Conservation (phyloP, 768 basidiomycete genomes). For the Amanita inopinata region DNA sequence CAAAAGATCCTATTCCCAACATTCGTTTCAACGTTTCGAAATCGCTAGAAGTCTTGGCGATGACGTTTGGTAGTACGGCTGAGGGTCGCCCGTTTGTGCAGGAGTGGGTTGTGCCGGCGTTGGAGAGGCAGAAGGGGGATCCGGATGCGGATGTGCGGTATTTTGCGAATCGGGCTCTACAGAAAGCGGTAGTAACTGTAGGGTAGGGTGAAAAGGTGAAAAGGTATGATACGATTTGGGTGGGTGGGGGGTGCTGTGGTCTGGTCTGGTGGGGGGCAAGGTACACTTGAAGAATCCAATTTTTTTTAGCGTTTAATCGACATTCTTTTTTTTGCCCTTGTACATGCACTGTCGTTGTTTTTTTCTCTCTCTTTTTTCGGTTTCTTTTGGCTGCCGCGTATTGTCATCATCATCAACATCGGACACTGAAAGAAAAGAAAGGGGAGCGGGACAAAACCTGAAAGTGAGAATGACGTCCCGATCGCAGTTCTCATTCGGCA, state of each 20-base stretch:
- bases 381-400: no score
- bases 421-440: no score
- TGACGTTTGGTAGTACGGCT: conserved; percentile 46
- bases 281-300: no score
- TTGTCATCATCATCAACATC: no score
- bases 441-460: no score
- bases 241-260: not conserved
- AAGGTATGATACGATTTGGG: conserved; percentile 9
- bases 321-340: no score
- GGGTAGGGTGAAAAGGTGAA: conserved; percentile 6
- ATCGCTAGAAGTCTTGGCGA: conserved; percentile 81
- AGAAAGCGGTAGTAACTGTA: conserved; percentile 30
- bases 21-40: conserved; percentile 99
- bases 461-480: no score
- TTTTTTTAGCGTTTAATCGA: no score
- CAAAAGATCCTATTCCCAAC: conserved; percentile 91
- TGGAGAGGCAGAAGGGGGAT: conserved; percentile 84
- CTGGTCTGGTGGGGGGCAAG: no score
- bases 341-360: no score
- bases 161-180: conserved; percentile 78
- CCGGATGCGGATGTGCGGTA: conserved; percentile 94
- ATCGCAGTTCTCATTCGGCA: no score
- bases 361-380: no score
- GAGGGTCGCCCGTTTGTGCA: conserved; percentile 72
- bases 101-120: conserved; percentile 66